These are phyloP conservation scores for Mycothermus thermophilus DNA, from an alignment of 495 filamentous ascomycete genomes.

Conservation along the genomic window DNA sequence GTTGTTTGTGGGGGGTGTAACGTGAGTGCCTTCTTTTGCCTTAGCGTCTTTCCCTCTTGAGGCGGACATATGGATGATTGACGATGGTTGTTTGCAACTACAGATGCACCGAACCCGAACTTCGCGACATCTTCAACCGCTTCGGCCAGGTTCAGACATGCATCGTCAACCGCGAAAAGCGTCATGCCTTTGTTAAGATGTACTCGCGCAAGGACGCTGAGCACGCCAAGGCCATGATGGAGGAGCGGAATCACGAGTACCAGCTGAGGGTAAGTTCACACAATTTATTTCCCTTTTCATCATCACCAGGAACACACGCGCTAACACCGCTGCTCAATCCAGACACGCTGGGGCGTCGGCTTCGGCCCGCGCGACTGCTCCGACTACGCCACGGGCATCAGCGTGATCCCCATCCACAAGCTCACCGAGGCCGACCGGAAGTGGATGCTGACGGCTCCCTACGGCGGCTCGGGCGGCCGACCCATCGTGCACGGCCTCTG, in stretches of 20 bases:
- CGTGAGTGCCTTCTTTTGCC: slow-evolving; percentile 39
- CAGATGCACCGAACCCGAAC: slow-evolving; percentile 64
- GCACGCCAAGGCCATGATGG: slow-evolving; percentile 79
- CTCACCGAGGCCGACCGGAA: slow-evolving; percentile 92
- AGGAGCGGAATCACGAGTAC: slow-evolving; percentile 58
- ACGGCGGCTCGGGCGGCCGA: slow-evolving; percentile 78
- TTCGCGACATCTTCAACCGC: slow-evolving; percentile 60
- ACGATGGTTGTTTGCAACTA: background rate
- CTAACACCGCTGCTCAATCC: slow-evolving; percentile 14
- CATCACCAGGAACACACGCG: background rate
- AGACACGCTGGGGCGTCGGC: slow-evolving; percentile 95
- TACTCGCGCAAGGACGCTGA: slow-evolving; percentile 73
- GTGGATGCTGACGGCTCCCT: slow-evolving; percentile 93
- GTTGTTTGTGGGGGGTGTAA: slow-evolving; percentile 91
- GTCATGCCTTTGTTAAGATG: slow-evolving; percentile 99
- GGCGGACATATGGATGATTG: background rate
- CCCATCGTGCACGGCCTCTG: slow-evolving; percentile 70
- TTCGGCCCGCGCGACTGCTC: slow-evolving; percentile 96
- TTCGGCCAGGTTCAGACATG: slow-evolving; percentile 88
- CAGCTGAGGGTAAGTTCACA: slow-evolving; percentile 64
- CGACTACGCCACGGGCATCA: slow-evolving; percentile 85
- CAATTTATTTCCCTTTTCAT: slow-evolving; percentile 1
- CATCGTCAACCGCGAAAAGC: slow-evolving; percentile 94
- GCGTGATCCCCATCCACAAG: slow-evolving; percentile 79
- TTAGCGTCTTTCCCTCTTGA: background rate